Evolutionary conservation across 768 basidiomycete genomes (phyloP), one percentile per base, ranked within the genome.

Genomic region (Chlorophyllum brunneum): DNA sequence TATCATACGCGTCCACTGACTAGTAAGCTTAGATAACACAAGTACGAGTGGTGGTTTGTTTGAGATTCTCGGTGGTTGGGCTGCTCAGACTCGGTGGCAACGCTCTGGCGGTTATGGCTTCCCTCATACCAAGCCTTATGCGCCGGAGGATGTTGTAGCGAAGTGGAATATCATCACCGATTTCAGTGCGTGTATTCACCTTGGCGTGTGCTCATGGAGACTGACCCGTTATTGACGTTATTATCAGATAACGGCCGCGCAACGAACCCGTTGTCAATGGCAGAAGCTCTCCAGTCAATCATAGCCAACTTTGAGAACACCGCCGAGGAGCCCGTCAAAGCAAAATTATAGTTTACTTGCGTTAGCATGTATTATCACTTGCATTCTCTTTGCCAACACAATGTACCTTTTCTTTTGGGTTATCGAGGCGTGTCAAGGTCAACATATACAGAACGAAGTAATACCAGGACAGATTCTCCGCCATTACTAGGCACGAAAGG

Each of bases 61-160:
- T 66, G 95, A 98, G 67, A 80, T 93, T 34, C 79, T 78, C 11
- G 94, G 89, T 20, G 97, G 95, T 0, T 98, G 93, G 90, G 87
- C 88, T 2, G 91, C 91, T 1, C 83, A 94, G 67, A 86, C 89
- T 27, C 79, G 95, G 52, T 99, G 95, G 95, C 89, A 98, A 67
- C 83, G 92, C 11, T 75, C 92, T 7, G 88, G 86, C 1, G 97
- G 95, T 8, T 72, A 86, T 62, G 86, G 88, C 5, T 98, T 98
- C 83, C 87, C 93, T 4, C 79, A 86, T 30, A 85, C 85, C 64
- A 77, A 77, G 54, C 74, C 78, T 2, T 78, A 88, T 56, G 83
- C 83, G 6, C 89, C 93, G 0, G 97, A 98, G 68, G 83, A 86
- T 50, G 75, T 98, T 43, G 63, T 85, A 11, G 67, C 76, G 22